Evolutionary conservation across 208 protist genomes (phyloP).

Genomic region (Leishmania arabica): DNA sequence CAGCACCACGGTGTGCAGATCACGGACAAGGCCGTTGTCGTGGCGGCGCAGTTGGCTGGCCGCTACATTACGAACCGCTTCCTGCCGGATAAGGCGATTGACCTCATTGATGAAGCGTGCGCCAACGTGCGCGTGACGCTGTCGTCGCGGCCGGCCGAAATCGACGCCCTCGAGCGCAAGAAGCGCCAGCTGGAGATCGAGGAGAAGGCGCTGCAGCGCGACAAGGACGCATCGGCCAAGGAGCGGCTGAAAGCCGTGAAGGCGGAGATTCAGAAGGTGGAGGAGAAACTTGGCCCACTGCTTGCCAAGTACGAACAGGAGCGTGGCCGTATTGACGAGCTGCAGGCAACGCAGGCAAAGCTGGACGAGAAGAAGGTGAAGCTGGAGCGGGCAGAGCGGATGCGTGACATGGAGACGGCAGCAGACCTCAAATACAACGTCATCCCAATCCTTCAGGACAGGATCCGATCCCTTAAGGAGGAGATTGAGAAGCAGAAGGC

Average conservation of each 20-base stretch:
- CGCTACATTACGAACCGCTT: slow-evolving; percentile 98
- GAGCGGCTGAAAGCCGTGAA: slow-evolving; percentile 75
- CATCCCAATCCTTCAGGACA: slow-evolving; percentile 95
- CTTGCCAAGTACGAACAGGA: slow-evolving; percentile 85
- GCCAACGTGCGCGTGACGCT: slow-evolving; percentile 92
- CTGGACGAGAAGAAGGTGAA: slow-evolving; percentile 92
- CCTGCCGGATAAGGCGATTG: slow-evolving; percentile 99
- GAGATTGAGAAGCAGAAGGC: slow-evolving; percentile 69
- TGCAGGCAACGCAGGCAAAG: slow-evolving; percentile 84
- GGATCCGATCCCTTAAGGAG: slow-evolving; percentile 74
- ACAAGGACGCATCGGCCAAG: slow-evolving; percentile 81
- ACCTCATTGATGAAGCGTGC: slow-evolving; percentile 98
- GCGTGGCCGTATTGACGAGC: slow-evolving; percentile 81
- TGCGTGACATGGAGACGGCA: slow-evolving; percentile 89
- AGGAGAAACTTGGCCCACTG: slow-evolving; percentile 85
- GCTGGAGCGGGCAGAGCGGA: slow-evolving; percentile 89
- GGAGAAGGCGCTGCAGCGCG: slow-evolving; percentile 89
- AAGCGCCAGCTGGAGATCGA: slow-evolving; percentile 93
- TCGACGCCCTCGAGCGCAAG: slow-evolving; percentile 93
- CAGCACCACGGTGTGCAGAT: slow-evolving; percentile 93
- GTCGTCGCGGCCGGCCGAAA: slow-evolving; percentile 94
- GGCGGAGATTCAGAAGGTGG: slow-evolving; percentile 72
- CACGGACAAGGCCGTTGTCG: slow-evolving; percentile 92
- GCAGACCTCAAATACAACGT: slow-evolving; percentile 96
- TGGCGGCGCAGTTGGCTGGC: slow-evolving; percentile 89